Evolutionary conservation across 148 eudicot species (phyloP).

Genomic region (Rhododendron ferrugineum): DNA sequence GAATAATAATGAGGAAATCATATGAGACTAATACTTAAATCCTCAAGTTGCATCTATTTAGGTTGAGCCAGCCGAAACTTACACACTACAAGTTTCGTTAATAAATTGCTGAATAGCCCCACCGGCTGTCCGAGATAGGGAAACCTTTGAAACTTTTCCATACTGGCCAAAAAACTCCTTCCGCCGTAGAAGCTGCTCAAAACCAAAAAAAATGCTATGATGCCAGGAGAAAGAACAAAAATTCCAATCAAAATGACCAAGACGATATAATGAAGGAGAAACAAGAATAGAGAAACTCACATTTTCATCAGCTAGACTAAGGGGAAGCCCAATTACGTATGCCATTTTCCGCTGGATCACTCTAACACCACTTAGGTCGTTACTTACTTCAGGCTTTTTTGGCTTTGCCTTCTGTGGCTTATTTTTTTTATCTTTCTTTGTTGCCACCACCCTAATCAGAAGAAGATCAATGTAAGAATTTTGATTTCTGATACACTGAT

Average conservation of each 20-base stretch:
- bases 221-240: neutral
- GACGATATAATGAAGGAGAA: conserved; percentile 1
- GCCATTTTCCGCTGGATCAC: conserved; percentile 66
- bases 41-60: neutral
- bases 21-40: neutral
- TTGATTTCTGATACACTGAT: neutral
- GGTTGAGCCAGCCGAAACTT: conserved; percentile 18
- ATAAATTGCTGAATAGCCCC: conserved; percentile 54
- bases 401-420: conserved; percentile 46
- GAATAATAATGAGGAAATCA: conserved; percentile 4
- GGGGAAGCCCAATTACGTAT: conserved; percentile 57
- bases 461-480: conserved; percentile 2
- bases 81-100: conserved; percentile 56
- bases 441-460: conserved; percentile 23
- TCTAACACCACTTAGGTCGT: conserved; percentile 46
- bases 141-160: conserved; percentile 48
- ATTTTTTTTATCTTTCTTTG: conserved; percentile 33
- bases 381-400: conserved; percentile 42
- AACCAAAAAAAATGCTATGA: neutral
- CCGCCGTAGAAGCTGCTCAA: conserved; percentile 39
- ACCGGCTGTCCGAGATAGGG: conserved; percentile 54
- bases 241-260: neutral
- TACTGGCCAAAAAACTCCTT: conserved; percentile 60
- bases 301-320: conserved; percentile 56
- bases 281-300: conserved; percentile 19